Evolutionary conservation across 2,329 filamentous ascomycete genomes (phyloP), one percentile per base, ranked within the genome.

Genomic region (Pseudocercospora pini-densiflorae): DNA sequence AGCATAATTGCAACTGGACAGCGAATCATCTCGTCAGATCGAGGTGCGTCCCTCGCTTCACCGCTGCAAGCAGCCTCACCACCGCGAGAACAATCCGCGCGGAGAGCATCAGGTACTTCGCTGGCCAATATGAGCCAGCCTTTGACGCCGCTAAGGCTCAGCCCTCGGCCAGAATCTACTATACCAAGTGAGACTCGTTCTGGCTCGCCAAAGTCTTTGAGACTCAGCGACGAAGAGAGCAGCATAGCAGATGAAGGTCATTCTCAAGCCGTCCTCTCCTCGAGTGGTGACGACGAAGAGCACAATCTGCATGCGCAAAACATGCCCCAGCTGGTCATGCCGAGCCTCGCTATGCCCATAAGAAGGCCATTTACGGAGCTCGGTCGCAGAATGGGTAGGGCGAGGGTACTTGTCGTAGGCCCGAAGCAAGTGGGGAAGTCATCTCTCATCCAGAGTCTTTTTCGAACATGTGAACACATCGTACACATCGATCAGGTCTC

Each of bases 351-450:
- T 68, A 95, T 99, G 87, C 94, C 95, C 3, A 91, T 88, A 67
- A 89, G 95, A 59, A 87, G 93, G 60, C 94, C 94, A 0, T 98
- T 98, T 78, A 97, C 95, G 0, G 88, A 91, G n/a, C 87, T 87
- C 55, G 95, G 95, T 16, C 94, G 91, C 80, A 86, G 86, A 36
- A 87, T 98, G 77, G 94, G 94, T 1, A 90, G 92, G 73, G 83
- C 98, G 62, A 98, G 97, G 81, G 83, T 98, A n/a, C 83, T 98
- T 70, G 84, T 98, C 63, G 91, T 93, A 60, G 95, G 95, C 31
- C 87, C 89, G 74, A 86, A 88, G 75, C 92, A 93, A 90, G 84
- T 71, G 55, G 95, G 95, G 40, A 98, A 98, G 81, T 94, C 93
- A 0, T 94, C 92, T 3, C 86, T 98, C 59, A 91, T 98, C 73